Base-by-base conservation (phyloP, 108 stramenopile species). In the Nitzschia sp. region DNA sequence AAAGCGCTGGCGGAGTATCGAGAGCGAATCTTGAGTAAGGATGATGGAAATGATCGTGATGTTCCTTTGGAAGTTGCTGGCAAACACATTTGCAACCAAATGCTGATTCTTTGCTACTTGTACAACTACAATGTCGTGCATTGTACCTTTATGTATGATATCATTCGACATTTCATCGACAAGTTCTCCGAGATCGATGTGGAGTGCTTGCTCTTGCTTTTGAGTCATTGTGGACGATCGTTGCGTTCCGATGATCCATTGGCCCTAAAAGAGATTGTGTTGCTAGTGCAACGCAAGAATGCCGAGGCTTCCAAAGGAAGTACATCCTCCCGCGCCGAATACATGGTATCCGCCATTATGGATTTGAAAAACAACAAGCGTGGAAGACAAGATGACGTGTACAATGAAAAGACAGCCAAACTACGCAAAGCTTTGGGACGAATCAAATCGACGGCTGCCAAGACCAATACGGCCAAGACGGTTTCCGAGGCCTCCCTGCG, bases 361-460 rank as follows among this genome's bases (percentile, higher is more conserved):
- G 95, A 95, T 70, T 69, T 96, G 64, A 96, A 96, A 71, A 96
- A 96, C 67, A 97, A 97, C 71, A 96, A 92, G 69, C 83, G 83
- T 40, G 63, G 85, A 40, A 89, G 87, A 63, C 80, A 89, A 53
- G 93, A 94, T 69, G 74, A 48, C 10, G 83, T 69, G 9, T 72
- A 83, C 57, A 69, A 67, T 17, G 92, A 96, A 57, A 87, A 79
- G 60, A 80, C 85, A 14, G 67, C 71, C 3, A 80, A 81, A 37
- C 71, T 92, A n/a, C 80, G 93, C 29, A 95, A 92, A 76, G 41
- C 83, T 20, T 64, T 97, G 21, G 91, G 94, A 19, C 77, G 87
- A 56, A 83, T 96, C 63, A 97, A 95, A 64, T 74, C 91, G 11
- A 63, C 70, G 3, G 81, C 82, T 9, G 75, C 83, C 20, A 60